Base-by-base conservation (phyloP, 441 rosid genomes). In the Macaranga tanarius region DNA sequence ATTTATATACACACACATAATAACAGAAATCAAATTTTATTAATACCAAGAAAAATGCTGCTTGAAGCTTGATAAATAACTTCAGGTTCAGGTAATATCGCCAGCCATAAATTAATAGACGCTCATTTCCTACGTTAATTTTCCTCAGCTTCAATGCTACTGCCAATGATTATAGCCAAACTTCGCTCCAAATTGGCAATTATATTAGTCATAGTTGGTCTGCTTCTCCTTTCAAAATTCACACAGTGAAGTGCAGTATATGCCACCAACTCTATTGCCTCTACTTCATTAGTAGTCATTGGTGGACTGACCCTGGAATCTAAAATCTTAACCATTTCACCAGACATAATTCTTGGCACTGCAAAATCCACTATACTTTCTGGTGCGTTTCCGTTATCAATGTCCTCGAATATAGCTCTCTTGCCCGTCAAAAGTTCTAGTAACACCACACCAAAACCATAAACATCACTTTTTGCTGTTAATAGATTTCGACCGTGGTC, bases 181-280 rank as follows among this genome's bases (percentile, higher is more conserved):
- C 96, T 96, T 55, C 93, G 83, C 71, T 90, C 97, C 86, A 94
- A 79, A 71, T 89, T 88, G 20, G 84, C 81, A 9, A 85, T 93
- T 54, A 89, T 80, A 65, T 87, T 89, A 2, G 80, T 64, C 77
- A 90, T 90, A 13, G 84, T 86, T 16, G 98, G 97, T 75, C 95
- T 74, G 47, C 87, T 88, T 65, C 76, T 90, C 31, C 92, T 95
- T 70, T 94, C 95, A 68, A 82, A 73, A 73, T 89, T 82, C 73
- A 90, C 91, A 74, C 95, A 94, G 50, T 80, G 92, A 87, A 86
- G 80, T 16, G 97, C 98, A 23, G 85, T 92, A 67, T 86, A 84
- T 4, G 90, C 95, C 82, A 90, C 86, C 60, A 90, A 80, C 86
- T 92, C 98, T 76, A 90, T 89, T 42, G 96, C 96, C 59, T 89